A percentile compares a stretch with the other conserved stretches of the same genome.
Evolutionary conservation across 441 rosid genomes (phyloP).

Genomic region (Pelargonium cotyledonis): DNA sequence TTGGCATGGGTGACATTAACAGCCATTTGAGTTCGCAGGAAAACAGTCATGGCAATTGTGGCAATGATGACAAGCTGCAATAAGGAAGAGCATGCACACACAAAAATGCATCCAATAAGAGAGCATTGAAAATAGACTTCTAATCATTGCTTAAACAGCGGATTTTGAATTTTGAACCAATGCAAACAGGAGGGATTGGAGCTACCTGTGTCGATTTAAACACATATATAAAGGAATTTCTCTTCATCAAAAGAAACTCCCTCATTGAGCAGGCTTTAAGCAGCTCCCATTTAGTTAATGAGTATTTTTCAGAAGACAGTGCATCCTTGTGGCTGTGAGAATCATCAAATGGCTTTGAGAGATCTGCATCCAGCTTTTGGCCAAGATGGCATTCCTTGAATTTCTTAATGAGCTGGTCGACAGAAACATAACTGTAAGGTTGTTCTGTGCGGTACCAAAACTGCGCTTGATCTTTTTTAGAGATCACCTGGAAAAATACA

Average conservation of each 20-base stretch:
- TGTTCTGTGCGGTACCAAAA: constrained; percentile 31
- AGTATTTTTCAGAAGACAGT: constrained; percentile 30
- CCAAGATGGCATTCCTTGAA: constrained; percentile 32
- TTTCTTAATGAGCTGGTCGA: constrained; percentile 29
- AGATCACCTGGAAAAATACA: constrained; percentile 34
- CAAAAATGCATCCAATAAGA: neutral
- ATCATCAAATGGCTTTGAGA: constrained; percentile 30
- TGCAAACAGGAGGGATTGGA: neutral
- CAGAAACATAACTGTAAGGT: constrained; percentile 34
- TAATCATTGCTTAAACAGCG: neutral
- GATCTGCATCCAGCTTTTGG: constrained; percentile 27
- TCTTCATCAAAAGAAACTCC: constrained; percentile 49
- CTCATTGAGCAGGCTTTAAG: constrained; percentile 38
- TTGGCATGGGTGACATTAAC: constrained; percentile 34
- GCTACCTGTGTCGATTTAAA: constrained; percentile 42
- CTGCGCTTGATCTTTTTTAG: constrained; percentile 50
- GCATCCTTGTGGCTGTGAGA: constrained; percentile 25
- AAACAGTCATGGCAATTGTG: constrained; percentile 38
- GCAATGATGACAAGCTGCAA: constrained; percentile 49
- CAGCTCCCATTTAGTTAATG: constrained; percentile 40
- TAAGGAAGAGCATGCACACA: neutral
- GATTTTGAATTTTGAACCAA: neutral
- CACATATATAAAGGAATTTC: constrained; percentile 40
- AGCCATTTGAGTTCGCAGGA: constrained; percentile 34
- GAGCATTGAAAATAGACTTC: neutral